These are phyloP conservation scores for Echria macrotheca DNA, from an alignment of 495 filamentous ascomycete species.

Conservation along the genomic window DNA sequence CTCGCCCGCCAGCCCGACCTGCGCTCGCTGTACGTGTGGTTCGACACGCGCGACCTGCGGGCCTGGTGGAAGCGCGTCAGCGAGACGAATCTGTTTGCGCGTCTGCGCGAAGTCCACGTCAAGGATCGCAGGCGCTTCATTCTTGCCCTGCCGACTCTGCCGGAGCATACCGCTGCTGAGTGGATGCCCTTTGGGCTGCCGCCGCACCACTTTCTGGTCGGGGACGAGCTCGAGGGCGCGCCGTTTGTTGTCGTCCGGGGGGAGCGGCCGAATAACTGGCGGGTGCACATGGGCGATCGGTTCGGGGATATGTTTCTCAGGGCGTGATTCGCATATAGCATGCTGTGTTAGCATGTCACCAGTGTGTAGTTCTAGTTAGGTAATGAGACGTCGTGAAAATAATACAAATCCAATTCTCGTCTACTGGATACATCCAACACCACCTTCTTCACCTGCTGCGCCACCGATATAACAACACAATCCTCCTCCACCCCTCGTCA, in stretches of 20 bases:
- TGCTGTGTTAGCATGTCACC: too few species aligned
- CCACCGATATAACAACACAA: too few species aligned
- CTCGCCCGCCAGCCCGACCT: slow-evolving; percentile 12
- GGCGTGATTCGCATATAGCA: not conserved
- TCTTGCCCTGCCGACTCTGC: slow-evolving; percentile 19
- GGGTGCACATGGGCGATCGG: slow-evolving; percentile 9
- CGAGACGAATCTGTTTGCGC: slow-evolving; percentile 21
- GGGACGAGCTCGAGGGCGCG: slow-evolving; percentile 1
- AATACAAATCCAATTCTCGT: too few species aligned
- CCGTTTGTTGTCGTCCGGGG: slow-evolving; percentile 22
- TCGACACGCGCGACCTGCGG: slow-evolving; percentile 26
- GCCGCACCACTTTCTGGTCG: slow-evolving; percentile 13
- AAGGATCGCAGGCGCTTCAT: slow-evolving; percentile 11
- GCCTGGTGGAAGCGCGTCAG: slow-evolving; percentile 23
- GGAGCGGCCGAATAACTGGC: slow-evolving; percentile 22
- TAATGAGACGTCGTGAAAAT: too few species aligned
- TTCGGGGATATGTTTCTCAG: not conserved
- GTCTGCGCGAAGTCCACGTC: slow-evolving; percentile 13
- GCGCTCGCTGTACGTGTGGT: slow-evolving; percentile 20
- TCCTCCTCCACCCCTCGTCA: too few species aligned
- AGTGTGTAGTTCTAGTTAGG: too few species aligned
- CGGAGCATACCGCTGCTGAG: not conserved
- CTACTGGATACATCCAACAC: too few species aligned
- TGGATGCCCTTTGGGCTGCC: not conserved
- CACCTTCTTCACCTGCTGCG: too few species aligned